Evolutionary conservation across 164 flowering plant genomes (phyloP), one percentile per base, ranked within the genome.

Genomic region (Chloranthus sessilifolius): DNA sequence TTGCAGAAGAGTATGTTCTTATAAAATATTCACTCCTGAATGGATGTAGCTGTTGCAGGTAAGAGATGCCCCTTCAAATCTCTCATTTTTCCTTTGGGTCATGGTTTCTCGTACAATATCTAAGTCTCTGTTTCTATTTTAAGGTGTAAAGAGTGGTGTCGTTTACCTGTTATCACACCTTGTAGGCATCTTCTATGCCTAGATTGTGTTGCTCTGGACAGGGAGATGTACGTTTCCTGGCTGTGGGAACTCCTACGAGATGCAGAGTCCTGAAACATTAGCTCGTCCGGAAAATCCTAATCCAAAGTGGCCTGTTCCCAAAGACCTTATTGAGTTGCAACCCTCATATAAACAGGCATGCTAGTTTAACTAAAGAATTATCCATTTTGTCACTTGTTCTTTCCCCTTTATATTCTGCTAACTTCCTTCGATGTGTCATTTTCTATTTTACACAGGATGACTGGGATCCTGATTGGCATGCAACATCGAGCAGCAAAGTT

Each of bases 391-490:
- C n/a, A n/a, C n/a, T n/a, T n/a, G n/a, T n/a, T n/a, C n/a, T n/a
- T n/a, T n/a, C n/a, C n/a, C n/a, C n/a, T n/a, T n/a, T n/a, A n/a
- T n/a, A n/a, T n/a, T n/a, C n/a, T n/a, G n/a, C n/a, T n/a, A n/a
- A n/a, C n/a, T n/a, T n/a, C n/a, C n/a, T n/a, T n/a, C n/a, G n/a
- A n/a, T n/a, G n/a, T n/a, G n/a, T 42, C 6, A 9, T 4, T 35
- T 46, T 30, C 29, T 55, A 31, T 41, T 53, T 37, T 22, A 5
- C 61, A 29, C 72, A 92, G 99, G 99, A 92, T 72, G 58, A 76
- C 64, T 92, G 99, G 99, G 77, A 86, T 73, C 91, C 97, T 65
- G 97, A 92, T 71, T 92, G 99, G 99, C 88, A 92, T 37, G 77
- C 95, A 71, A 92, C 99, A 51, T 80, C 95, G 20, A 92, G 97